Conservation (phyloP, 1,139 yeast genomes). For the Lizanozyma gosingica region DNA sequence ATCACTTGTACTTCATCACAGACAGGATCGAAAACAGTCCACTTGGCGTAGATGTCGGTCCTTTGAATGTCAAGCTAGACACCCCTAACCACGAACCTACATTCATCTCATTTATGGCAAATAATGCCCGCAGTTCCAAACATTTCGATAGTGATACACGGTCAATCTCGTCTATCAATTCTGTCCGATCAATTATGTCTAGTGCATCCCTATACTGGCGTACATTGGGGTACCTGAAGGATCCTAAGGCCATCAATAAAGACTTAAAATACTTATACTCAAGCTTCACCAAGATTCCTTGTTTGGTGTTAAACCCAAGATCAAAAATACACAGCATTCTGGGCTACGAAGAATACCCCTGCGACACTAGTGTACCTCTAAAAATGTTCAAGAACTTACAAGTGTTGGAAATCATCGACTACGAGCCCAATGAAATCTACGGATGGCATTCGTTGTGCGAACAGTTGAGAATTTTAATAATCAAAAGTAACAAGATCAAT, state of each 20-base stretch:
- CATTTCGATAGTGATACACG: constrained; percentile 48
- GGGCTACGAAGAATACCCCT: constrained; percentile 63
- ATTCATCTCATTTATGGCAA: constrained; percentile 43
- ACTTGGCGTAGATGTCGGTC: constrained; percentile 52
- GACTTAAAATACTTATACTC: constrained; percentile 53
- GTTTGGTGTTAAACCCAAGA: constrained; percentile 51
- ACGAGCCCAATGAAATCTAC: constrained; percentile 56
- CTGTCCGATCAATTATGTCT: constrained; percentile 47
- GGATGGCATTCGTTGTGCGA: constrained; percentile 59
- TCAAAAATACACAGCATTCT: constrained; percentile 46
- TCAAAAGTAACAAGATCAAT: constrained; percentile 40
- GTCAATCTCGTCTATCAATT: constrained; percentile 54
- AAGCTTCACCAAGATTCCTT: constrained; percentile 61
- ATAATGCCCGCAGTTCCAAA: constrained; percentile 30
- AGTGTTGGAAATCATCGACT: constrained; percentile 49
- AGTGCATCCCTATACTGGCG: constrained; percentile 39
- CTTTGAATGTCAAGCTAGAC: constrained; percentile 50
- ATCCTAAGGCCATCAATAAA: constrained; percentile 33
- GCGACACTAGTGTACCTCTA: constrained; percentile 61
- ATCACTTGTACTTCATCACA: constrained; percentile 52
- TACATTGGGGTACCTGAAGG: constrained; percentile 26
- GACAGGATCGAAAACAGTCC: constrained; percentile 49
- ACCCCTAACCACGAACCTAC: constrained; percentile 52
- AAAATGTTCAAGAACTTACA: constrained; percentile 52
- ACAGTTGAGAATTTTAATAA: constrained; percentile 44